A percentile compares a stretch with the other conserved stretches of the same genome.
These are phyloP conservation scores for Trifolium subterraneum DNA, from an alignment of 306 rosid species.

Conservation along the genomic window DNA sequence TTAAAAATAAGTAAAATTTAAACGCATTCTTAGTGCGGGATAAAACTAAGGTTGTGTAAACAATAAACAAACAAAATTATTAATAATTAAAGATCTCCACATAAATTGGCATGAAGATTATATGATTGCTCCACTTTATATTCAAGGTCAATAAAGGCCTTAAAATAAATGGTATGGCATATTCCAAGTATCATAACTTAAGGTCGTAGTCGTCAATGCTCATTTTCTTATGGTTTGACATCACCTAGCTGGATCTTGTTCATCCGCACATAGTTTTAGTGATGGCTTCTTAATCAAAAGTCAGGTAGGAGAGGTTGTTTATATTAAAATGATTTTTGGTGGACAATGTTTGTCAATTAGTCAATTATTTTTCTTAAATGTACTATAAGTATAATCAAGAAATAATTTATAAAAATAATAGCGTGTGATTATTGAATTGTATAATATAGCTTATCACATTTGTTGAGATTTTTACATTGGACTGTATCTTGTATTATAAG, in stretches of 20 bases:
- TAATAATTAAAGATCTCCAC: not conserved
- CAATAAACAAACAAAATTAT: not conserved
- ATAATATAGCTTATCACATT: not conserved
- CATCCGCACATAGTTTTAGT: slow-evolving; percentile 1
- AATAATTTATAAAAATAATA: not conserved
- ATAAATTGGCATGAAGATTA: slow-evolving; percentile 7
- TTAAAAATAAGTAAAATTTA: too few relatives aligned
- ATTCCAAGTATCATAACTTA: slow-evolving; percentile 30
- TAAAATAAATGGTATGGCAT: slow-evolving; percentile 16
- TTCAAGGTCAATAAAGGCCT: not conserved
- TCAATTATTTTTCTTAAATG: slow-evolving; percentile 2
- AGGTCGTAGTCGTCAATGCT: not conserved
- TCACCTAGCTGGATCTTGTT: slow-evolving; percentile 33
- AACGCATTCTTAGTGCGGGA: too few relatives aligned
- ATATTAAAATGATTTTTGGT: slow-evolving; percentile 29
- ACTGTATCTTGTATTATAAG: not conserved
- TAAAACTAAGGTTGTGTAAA: not conserved
- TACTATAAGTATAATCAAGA: not conserved
- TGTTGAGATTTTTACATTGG: not conserved
- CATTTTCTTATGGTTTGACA: slow-evolving; percentile 28
- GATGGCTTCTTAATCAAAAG: slow-evolving; percentile 31
- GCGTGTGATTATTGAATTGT: not conserved
- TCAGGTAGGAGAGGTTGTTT: slow-evolving; percentile 1
- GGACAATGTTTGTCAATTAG: slow-evolving; percentile 4
- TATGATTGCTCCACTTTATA: slow-evolving; percentile 8